A percentile compares a stretch with the other conserved stretches of the same genome.
Evolutionary conservation across 2,329 filamentous ascomycete species (phyloP).

Genomic region (Meredithiella fracta): DNA sequence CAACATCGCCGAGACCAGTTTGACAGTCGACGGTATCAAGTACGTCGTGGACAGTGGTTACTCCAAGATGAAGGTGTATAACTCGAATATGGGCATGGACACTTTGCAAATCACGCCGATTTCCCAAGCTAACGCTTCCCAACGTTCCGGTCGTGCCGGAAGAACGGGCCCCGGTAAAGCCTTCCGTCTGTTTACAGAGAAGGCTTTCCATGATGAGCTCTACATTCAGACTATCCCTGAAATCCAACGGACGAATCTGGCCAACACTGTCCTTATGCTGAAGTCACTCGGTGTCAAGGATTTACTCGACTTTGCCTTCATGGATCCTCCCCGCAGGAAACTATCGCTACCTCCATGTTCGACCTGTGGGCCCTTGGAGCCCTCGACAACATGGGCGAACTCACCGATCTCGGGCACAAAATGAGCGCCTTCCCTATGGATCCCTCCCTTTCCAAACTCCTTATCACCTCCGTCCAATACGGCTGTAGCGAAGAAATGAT

Average conservation of each 20-base stretch:
- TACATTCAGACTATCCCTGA: conserved; percentile 96
- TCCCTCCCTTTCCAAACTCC: conserved; percentile 79
- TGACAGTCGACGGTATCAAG: conserved; percentile 98
- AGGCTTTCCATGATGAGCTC: conserved; percentile 87
- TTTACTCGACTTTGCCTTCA: conserved; percentile 91
- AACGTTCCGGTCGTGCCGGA: conserved; percentile 83
- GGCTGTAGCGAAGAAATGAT: conserved; percentile 95
- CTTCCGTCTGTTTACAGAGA: conserved; percentile 84
- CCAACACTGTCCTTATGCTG: conserved; percentile 83
- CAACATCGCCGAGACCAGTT: conserved; percentile 93
- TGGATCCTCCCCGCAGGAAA: conserved; percentile 98
- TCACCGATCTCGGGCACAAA: conserved; percentile 70
- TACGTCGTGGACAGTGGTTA: conserved; percentile 95
- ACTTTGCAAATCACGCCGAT: conserved; percentile 95
- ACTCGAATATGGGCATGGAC: conserved; percentile 98
- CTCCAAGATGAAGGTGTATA: conserved; percentile 96
- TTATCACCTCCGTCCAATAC: conserved; percentile 82
- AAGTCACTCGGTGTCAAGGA: conserved; percentile 93
- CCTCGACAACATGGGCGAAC: conserved; percentile 79
- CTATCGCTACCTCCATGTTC: conserved; percentile 91
- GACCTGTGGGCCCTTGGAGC: conserved; percentile 94
- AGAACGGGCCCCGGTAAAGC: conserved; percentile 91
- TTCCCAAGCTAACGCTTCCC: conserved; percentile 87
- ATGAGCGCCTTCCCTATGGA: conserved; percentile 99
- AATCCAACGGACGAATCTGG: conserved; percentile 89